Base-by-base conservation (phyloP, 768 basidiomycete species). In the Naganishia vaughanmartiniae region DNA sequence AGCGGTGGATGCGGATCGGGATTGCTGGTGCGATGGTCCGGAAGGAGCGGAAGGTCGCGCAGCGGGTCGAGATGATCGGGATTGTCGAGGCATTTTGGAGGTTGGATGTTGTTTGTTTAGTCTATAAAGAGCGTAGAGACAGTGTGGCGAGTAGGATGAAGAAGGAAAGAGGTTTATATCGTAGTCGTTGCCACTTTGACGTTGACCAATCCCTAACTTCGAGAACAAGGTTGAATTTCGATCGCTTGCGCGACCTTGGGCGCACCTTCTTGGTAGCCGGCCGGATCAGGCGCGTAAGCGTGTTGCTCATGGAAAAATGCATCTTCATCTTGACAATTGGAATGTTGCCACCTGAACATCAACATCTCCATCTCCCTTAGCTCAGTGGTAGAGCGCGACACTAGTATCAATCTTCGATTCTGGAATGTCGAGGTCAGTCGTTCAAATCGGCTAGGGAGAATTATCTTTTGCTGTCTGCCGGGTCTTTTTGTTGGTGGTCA, bases 41-140 rank as follows among this genome's bases (percentile, higher is more conserved):
- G 76, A 66, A 24, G 76, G 34, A 2, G 77, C 70, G 31, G 78
- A 74, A 15, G 77, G 31, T 36, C 78, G 65, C 33, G 76, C 70
- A 42, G 80, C 74, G 31, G 80, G 80, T 72, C 80, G 75, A 65
- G 77, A 76, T 54, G 77, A 78, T 58, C 71, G 71, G 34, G 71
- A 72, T 72, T 63, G 63, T 42, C 71, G 71, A 56, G 71, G 67
- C 71, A 72, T 72, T n/a, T 26, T 72, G 2, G 34, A 36, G 31
- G 19, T 10, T 31, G 69, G 42, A 42, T 42, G 17, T 42, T 42
- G 17, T 42, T 7, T 9, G 14, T 36, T 48, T 31, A 46, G 17
- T 33, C 34, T 54, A 48, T 54, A 42, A 4, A 2, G 34, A 21
- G 12, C 11, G 48, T 55, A 24, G 33, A n/a, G 51, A 24, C n/a